A percentile compares a stretch with the other conserved stretches of the same genome.
phyloP scores from a whole-genome alignment of 768 basidiomycete species.

The Leucogyrophana mollusca region DNA sequence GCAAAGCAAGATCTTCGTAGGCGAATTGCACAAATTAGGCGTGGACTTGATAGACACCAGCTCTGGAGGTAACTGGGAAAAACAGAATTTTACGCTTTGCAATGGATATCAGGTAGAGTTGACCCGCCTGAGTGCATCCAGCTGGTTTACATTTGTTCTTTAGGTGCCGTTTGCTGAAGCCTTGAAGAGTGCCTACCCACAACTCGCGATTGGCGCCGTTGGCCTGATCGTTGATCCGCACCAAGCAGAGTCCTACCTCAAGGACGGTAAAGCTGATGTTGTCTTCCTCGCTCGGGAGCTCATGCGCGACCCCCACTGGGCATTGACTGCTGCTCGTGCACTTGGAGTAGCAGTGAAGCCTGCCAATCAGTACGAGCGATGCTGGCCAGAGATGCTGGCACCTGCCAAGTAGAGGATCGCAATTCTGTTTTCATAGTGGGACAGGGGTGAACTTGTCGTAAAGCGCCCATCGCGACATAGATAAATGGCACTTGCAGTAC shows the following conservation, averaged over 20 bases:
- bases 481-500: no score
- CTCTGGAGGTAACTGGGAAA: constrained; percentile 61
- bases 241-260: constrained; percentile 61
- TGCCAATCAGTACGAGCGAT: constrained; percentile 71
- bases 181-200: constrained; percentile 59
- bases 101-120: constrained; percentile 61
- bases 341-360: constrained; percentile 65
- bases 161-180: constrained; percentile 70
- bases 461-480: no score
- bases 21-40: constrained; percentile 56
- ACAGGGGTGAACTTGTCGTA: no score
- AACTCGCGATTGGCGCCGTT: constrained; percentile 58
- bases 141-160: not conserved
- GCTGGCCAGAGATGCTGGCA: constrained; percentile 43
- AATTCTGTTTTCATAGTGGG: no score
- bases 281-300: constrained; percentile 68
- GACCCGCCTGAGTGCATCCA: not conserved
- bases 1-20: constrained; percentile 62
- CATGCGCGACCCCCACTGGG: constrained; percentile 65
- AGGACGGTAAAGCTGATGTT: constrained; percentile 66
- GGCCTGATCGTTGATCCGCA: constrained; percentile 68
- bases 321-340: constrained; percentile 57
- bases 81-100: constrained; percentile 51
- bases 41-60: constrained; percentile 79
- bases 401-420: no score